These are phyloP conservation scores for Ampelocalamus luodianensis DNA, from an alignment of 176 grass and related monocot species.

Conservation along the genomic window DNA sequence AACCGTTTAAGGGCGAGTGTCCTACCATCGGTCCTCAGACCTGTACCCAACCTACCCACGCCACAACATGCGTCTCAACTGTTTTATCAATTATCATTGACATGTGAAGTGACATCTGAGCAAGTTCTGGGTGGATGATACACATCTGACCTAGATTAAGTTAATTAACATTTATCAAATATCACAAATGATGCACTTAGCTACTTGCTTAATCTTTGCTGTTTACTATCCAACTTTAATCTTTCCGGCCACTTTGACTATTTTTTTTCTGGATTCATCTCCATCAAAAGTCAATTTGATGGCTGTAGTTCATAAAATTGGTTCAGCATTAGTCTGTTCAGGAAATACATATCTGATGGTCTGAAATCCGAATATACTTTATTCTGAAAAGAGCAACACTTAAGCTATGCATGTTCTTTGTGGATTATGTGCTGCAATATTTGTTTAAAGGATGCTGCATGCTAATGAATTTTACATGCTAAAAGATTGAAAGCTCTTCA, in stretches of 20 bases:
- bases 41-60: too few species aligned
- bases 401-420: neutral
- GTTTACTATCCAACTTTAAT: neutral
- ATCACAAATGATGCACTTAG: slow-evolving; percentile 1
- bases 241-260: neutral
- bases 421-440: neutral
- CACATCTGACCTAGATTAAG: neutral
- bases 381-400: neutral
- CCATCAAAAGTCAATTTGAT: neutral
- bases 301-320: neutral
- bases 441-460: slow-evolving; percentile 14
- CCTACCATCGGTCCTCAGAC: too few species aligned
- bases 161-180: slow-evolving; percentile 28
- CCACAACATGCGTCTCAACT: neutral
- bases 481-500: neutral
- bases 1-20: too few species aligned
- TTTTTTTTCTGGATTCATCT: neutral
- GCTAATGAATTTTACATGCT: neutral
- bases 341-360: slow-evolving; percentile 5
- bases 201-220: neutral
- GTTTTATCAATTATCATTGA: slow-evolving; percentile 17
- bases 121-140: neutral
- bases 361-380: neutral
- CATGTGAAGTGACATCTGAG: neutral
- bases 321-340: neutral